Base-by-base conservation (phyloP, 257 asterid genomes). In the Voacanga thouarsii region DNA sequence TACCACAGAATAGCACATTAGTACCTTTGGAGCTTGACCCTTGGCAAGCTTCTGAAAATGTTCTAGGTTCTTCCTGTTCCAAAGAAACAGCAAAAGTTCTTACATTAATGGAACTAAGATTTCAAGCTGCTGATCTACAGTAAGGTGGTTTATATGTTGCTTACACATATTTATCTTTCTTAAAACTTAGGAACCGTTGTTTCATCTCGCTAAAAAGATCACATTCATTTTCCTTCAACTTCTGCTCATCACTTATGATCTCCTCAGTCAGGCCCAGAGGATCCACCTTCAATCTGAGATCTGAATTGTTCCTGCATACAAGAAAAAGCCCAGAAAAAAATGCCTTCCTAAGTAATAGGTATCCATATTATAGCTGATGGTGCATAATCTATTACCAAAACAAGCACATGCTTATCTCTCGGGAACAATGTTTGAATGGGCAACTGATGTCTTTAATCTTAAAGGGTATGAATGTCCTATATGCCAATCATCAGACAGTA, bases 11-110 rank as follows among this genome's bases (percentile, higher is more conserved):
- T 19, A 75, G 60, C 64, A 15, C 49, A 71, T 50, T 26, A 75
- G 61, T 43, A 96, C 99, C 97, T 93, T 96, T 41, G 99, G 98
- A 55, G 86, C 77, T 86, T 96, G 99, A 77, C 3, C 85, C 67
- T 90, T 82, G 24, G 99, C 87, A 80, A 96, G 98, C 80, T 81
- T 80, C 83, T 82, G 87, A 83, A 81, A 92, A 82, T 80, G 92
- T 77, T 89, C 95, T 47, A 89, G 78, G 81, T 93, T 84, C 82
- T 88, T 86, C 94, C 99, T 96, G 82, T 59, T 77, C 50, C 72
- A 82, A 75, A 21, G 24, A 82, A 66, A 19, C 45, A 60, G 11
- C 65, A 66, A 71, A 65, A 65, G 16, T 26, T 68, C 66, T 50
- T 12, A 11, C 28, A 72, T 44, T 23, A 72, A 26, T 12, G 15